phyloP scores from a whole-genome alignment of 2,329 filamentous ascomycete species.

The Aspergillus sojae region DNA sequence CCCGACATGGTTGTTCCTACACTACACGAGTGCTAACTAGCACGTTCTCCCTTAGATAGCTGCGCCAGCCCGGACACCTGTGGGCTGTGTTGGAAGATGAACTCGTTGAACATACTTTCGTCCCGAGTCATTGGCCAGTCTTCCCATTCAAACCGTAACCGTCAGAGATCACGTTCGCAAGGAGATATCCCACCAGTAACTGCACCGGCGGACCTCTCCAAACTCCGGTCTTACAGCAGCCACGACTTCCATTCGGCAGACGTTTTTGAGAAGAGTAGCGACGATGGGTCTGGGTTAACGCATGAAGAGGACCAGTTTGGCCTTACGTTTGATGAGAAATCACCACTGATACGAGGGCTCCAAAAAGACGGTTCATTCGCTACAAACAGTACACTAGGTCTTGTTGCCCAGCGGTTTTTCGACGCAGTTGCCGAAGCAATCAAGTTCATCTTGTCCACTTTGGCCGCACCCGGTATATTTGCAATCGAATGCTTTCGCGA shows the following conservation, averaged over 20 bases:
- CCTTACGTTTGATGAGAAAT: slow-evolving; percentile 63
- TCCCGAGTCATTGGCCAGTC: slow-evolving; percentile 72
- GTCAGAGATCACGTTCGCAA: slow-evolving; percentile 58
- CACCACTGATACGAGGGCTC: slow-evolving; percentile 62
- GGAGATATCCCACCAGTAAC: slow-evolving; percentile 45
- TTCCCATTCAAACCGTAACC: slow-evolving; percentile 49
- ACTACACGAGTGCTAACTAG: slow-evolving; percentile 17
- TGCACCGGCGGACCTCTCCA: slow-evolving; percentile 36
- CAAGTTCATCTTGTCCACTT: slow-evolving; percentile 74
- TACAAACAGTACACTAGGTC: slow-evolving; percentile 45
- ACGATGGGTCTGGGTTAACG: slow-evolving; percentile 25
- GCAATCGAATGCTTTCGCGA: slow-evolving; percentile 82
- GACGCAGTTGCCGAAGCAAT: slow-evolving; percentile 74
- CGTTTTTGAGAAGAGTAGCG: slow-evolving; percentile 30
- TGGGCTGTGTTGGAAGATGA: slow-evolving; percentile 72
- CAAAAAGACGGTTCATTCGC: slow-evolving; percentile 40
- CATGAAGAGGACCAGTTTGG: slow-evolving; percentile 34
- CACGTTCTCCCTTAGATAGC: slow-evolving; percentile 30
- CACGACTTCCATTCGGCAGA: slow-evolving; percentile 40
- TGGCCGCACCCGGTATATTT: slow-evolving; percentile 80
- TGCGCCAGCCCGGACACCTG: slow-evolving; percentile 44
- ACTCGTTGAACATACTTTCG: slow-evolving; percentile 93
- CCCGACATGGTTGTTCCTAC: slow-evolving; percentile 9
- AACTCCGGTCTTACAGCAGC: slow-evolving; percentile 48
- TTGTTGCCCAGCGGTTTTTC: slow-evolving; percentile 70